Conservation (phyloP, 1,139 yeast genomes). For the Saccharomyces pastorianus region DNA sequence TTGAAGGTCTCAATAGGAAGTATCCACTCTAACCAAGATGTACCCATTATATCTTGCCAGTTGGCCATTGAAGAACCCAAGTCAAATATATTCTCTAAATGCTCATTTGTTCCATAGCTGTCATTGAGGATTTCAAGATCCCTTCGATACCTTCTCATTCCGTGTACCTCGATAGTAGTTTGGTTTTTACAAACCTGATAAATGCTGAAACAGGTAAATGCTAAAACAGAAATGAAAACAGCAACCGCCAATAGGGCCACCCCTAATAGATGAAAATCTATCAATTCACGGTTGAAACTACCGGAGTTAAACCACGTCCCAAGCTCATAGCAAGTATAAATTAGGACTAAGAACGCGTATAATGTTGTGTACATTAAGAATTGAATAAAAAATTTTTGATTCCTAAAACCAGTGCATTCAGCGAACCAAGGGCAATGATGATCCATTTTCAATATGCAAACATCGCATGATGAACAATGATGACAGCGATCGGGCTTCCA, state of each 20-base stretch:
- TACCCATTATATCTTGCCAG: constrained; percentile 70
- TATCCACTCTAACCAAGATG: constrained; percentile 54
- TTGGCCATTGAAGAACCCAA: constrained; percentile 51
- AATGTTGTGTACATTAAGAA: constrained; percentile 52
- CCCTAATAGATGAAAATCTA: constrained; percentile 55
- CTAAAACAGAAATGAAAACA: constrained; percentile 52
- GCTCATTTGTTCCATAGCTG: constrained; percentile 22
- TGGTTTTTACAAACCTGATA: constrained; percentile 54
- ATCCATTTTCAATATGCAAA: constrained; percentile 71
- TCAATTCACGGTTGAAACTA: constrained; percentile 34
- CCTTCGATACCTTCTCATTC: constrained; percentile 45
- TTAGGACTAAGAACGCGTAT: constrained; percentile 40
- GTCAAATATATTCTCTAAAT: constrained; percentile 62
- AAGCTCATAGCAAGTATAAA: constrained; percentile 37
- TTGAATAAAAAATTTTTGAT: constrained; percentile 75
- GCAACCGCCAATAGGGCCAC: constrained; percentile 53
- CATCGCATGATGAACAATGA: constrained; percentile 69
- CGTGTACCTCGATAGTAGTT: constrained; percentile 80
- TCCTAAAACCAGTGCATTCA: constrained; percentile 72
- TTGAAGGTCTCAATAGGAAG: constrained; percentile 46
- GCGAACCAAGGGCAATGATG: constrained; percentile 98
- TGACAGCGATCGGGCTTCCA: constrained; percentile 96
- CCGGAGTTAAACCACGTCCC: constrained; percentile 45
- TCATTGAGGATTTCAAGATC: constrained; percentile 39
- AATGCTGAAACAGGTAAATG: constrained; percentile 53